Evolutionary conservation across 805 yeast species (phyloP), one percentile per base, ranked within the genome.

Genomic region (Yarrowia bubula): DNA sequence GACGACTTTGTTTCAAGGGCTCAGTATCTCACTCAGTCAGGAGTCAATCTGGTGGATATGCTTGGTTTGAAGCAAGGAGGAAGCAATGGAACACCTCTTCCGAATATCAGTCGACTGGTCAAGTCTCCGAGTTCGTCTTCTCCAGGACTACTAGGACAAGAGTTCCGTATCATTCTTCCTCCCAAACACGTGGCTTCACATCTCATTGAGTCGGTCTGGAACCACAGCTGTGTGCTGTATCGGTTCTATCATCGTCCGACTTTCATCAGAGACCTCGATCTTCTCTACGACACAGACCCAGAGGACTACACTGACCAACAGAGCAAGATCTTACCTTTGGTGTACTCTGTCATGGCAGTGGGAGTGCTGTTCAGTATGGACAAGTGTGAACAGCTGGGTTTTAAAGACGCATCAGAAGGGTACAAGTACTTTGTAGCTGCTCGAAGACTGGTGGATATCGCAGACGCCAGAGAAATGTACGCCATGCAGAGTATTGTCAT

Each of bases 221-320:
- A 86, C 67, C 85, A 87, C 69, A 96, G 96, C 0, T 90, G 96
- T 75, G 91, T 90, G 4, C 78, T 92, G 62, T 89, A 91, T 73
- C 79, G 96, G 65, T 91, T 92, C 73, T 89, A 90, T 73, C 96
- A 92, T 72, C 77, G 96, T 37, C 96, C 96, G 0, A 85, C 92
- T 2, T 83, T 91, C 67, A 80, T 88, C 63, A 83, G 84, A 67
- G 92, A 89, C 69, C 78, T 91, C 32, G 92, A 89, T 69, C 84
- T 88, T 65, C 76, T 91, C 32, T 91, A 90, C 75, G 87, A 86
- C 48, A 81, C 89, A 9, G 92, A 88, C 70, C 93, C 96, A 0
- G 80, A 82, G 14, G 83, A 83, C 66, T 88, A 86, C 74, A 85
- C 90, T 2, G 86, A 87, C 68, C 82, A 88, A 66, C 96, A 90